Percentiles rank a stretch among this genome's conserved stretches.
These are phyloP conservation scores for Angomonas deanei DNA, from an alignment of 208 protist species.

Conservation along the genomic window DNA sequence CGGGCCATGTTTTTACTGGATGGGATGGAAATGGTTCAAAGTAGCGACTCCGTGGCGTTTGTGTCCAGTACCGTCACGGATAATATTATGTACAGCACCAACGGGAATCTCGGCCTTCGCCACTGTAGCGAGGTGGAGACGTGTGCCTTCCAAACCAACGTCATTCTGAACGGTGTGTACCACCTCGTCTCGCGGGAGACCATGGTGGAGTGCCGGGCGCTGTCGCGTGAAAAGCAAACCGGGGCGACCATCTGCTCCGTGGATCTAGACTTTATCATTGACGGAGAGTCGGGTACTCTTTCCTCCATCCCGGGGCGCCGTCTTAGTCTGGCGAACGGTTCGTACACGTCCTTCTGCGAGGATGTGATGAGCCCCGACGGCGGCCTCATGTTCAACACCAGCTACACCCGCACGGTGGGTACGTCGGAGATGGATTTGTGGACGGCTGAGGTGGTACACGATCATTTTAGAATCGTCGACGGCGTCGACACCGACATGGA, in stretches of 20 bases:
- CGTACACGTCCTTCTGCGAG: slow-evolving; percentile 58
- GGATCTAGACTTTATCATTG: slow-evolving; percentile 67
- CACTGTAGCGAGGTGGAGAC: slow-evolving; percentile 75
- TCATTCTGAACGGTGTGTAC: slow-evolving; percentile 79
- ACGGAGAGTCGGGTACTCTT: slow-evolving; percentile 78
- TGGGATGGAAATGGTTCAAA: slow-evolving; percentile 69
- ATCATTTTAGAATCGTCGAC: slow-evolving; percentile 43
- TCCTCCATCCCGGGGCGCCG: slow-evolving; percentile 44
- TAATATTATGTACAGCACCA: slow-evolving; percentile 84
- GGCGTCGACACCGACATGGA: slow-evolving; percentile 7
- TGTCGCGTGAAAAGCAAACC: slow-evolving; percentile 45
- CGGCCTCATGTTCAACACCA: slow-evolving; percentile 67
- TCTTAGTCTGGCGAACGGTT: slow-evolving; percentile 63
- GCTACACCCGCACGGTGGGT: slow-evolving; percentile 61
- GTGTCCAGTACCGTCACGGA: slow-evolving; percentile 75
- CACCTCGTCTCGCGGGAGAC: slow-evolving; percentile 35
- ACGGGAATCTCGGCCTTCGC: slow-evolving; percentile 75
- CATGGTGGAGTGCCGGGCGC: slow-evolving; percentile 25
- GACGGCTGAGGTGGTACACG: slow-evolving; percentile 65
- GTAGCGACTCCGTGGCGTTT: slow-evolving; percentile 66
- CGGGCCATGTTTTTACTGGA: slow-evolving; percentile 77
- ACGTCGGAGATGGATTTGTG: slow-evolving; percentile 60
- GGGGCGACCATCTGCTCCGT: slow-evolving; percentile 66
- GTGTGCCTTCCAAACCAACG: slow-evolving; percentile 56
- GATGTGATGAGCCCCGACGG: slow-evolving; percentile 82